Conservation (phyloP, 1,139 yeast genomes). For the Saccharomyces hybrid region DNA sequence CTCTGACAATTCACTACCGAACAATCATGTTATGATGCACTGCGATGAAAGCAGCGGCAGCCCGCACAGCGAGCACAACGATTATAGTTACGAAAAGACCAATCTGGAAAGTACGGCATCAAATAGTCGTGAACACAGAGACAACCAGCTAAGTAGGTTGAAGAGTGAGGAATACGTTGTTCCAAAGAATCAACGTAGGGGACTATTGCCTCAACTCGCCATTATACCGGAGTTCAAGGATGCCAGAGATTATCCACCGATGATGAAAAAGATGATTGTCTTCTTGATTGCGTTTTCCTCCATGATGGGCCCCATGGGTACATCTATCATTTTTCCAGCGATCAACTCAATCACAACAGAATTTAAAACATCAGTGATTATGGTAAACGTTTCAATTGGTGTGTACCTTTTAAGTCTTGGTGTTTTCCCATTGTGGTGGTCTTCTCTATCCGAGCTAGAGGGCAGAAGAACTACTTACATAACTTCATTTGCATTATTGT, state of each 20-base stretch:
- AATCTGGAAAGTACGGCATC: not conserved
- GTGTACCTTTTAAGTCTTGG: conserved; percentile 68
- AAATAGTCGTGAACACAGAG: not conserved
- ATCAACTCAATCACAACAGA: conserved; percentile 50
- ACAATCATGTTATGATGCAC: conserved; percentile 16
- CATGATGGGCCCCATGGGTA: conserved; percentile 86
- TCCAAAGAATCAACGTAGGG: conserved; percentile 43
- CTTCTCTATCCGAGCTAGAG: conserved; percentile 62
- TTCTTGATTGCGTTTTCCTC: conserved; percentile 66
- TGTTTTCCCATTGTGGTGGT: conserved; percentile 86
- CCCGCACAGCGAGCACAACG: not conserved
- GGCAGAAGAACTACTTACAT: conserved; percentile 74
- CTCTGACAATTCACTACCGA: not conserved
- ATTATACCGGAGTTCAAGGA: conserved; percentile 67
- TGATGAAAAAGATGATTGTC: conserved; percentile 48
- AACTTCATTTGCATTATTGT: conserved; percentile 53
- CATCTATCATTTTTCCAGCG: conserved; percentile 77
- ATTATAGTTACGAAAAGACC: not conserved
- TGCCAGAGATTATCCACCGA: conserved; percentile 53
- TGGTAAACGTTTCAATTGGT: conserved; percentile 75
- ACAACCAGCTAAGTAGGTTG: not conserved
- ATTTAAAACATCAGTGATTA: conserved; percentile 48
- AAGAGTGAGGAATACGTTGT: conserved; percentile 14
- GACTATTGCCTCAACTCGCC: conserved; percentile 46
- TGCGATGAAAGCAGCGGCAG: not conserved